phyloP scores from a whole-genome alignment of 768 basidiomycete species.

The Amanita rimosa region DNA sequence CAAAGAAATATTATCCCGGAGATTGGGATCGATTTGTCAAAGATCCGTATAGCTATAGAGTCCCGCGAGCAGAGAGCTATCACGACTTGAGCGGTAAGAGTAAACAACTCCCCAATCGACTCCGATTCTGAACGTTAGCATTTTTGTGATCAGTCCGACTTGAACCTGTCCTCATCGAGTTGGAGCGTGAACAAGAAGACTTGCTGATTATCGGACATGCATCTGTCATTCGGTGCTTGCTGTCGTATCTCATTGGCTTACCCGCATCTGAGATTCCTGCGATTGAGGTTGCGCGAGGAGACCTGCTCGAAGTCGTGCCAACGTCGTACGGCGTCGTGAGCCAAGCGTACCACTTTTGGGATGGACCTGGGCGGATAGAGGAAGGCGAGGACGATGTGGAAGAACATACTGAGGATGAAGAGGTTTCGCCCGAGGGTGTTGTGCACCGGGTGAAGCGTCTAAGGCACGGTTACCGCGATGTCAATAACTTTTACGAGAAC shows the following conservation, averaged over 20 bases:
- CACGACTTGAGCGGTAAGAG: constrained; percentile 77
- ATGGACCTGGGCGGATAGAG: constrained; percentile 58
- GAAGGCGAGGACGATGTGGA: constrained; percentile 13
- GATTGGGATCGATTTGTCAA: constrained; percentile 90
- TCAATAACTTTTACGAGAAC: constrained; percentile 81
- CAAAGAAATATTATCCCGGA: constrained; percentile 80
- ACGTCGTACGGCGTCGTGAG: constrained; percentile 86
- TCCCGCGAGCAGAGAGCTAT: constrained; percentile 92
- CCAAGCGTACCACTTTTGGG: constrained; percentile 89
- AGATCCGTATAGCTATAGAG: constrained; percentile 89
- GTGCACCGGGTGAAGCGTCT: constrained; percentile 4
- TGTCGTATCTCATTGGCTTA: constrained; percentile 87
- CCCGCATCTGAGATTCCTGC: constrained; percentile 95
- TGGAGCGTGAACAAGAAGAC: constrained; percentile 91
- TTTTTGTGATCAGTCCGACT: constrained; percentile 54
- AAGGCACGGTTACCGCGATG: constrained; percentile 31
- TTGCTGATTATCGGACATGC: constrained; percentile 94
- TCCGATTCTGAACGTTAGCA: too few relatives aligned
- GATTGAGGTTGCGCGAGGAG: constrained; percentile 93
- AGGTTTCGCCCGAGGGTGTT: constrained; percentile 16
- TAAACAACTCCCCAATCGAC: not conserved
- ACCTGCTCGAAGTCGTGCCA: constrained; percentile 87
- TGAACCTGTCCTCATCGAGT: constrained; percentile 87
- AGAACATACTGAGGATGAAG: constrained; percentile 2
- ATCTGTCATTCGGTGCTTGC: constrained; percentile 92